These are phyloP conservation scores for Microascus cirrosus DNA, from an alignment of 2,329 filamentous ascomycete species.

Conservation along the genomic window DNA sequence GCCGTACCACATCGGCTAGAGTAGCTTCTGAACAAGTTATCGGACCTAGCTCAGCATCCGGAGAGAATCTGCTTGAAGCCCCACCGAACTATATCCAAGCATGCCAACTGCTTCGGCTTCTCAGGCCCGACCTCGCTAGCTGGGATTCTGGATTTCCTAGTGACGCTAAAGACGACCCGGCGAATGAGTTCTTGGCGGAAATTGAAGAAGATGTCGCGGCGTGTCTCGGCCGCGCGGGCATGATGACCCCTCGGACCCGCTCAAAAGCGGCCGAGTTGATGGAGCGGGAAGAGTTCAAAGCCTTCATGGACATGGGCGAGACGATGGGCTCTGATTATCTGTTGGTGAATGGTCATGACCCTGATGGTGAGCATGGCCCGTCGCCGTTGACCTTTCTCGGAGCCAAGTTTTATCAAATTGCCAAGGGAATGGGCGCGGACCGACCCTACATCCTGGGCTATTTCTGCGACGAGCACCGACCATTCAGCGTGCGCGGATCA, in stretches of 20 bases:
- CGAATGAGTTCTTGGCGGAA: too few species aligned
- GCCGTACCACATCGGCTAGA: too few species aligned
- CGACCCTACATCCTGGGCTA: background rate
- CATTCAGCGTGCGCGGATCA: background rate
- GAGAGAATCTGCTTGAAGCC: too few species aligned
- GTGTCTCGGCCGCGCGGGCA: background rate
- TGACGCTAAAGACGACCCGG: too few species aligned
- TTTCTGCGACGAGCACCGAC: background rate
- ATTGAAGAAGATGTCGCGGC: too few species aligned
- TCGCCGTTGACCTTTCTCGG: background rate
- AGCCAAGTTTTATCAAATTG: background rate
- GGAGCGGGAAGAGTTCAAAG: background rate
- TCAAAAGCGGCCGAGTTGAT: conserved; percentile 1
- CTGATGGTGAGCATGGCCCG: background rate
- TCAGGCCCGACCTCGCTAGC: too few species aligned
- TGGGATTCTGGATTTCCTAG: too few species aligned
- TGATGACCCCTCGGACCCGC: background rate
- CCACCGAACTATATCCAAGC: too few species aligned
- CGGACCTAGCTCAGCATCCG: too few species aligned
- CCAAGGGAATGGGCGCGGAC: background rate
- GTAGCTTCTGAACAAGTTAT: too few species aligned
- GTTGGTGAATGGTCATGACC: conserved; percentile 5
- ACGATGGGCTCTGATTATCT: background rate
- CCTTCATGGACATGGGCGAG: background rate
- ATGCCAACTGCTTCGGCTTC: too few species aligned